A percentile compares a stretch with the other conserved stretches of the same genome.
These are phyloP conservation scores for Naganishia liquefaciens DNA, from an alignment of 1,284 basidiomycete genomes.

Conservation along the genomic window DNA sequence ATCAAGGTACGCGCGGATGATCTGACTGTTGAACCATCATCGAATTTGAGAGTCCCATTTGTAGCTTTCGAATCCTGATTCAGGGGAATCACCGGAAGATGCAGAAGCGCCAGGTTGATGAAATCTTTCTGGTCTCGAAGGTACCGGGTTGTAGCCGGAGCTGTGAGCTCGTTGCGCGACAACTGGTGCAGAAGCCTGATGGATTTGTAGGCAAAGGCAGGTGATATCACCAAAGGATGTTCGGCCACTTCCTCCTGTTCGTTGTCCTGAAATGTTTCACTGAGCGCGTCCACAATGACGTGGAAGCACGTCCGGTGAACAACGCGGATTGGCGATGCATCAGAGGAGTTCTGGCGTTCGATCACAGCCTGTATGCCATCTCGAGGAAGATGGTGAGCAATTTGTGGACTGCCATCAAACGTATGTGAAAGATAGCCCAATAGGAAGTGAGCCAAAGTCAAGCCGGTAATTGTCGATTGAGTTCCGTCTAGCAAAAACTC, in stretches of 20 bases:
- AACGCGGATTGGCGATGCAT: conserved; percentile 64
- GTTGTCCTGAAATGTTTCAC: conserved; percentile 63
- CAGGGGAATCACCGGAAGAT: conserved; percentile 59
- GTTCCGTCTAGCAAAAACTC: conserved; percentile 83
- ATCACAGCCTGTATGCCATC: conserved; percentile 66
- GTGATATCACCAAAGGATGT: conserved; percentile 53
- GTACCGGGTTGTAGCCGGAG: conserved; percentile 79
- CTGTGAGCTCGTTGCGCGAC: conserved; percentile 80
- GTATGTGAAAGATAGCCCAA: conserved; percentile 67
- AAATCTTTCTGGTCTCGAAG: conserved; percentile 86
- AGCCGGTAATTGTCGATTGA: conserved; percentile 63
- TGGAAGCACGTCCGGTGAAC: conserved; percentile 70
- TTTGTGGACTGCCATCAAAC: conserved; percentile 54
- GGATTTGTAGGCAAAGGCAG: conserved; percentile 80
- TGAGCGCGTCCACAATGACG: conserved; percentile 75
- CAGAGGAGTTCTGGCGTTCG: conserved; percentile 41
- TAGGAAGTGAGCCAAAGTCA: conserved; percentile 87
- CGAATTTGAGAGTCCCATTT: conserved; percentile 68
- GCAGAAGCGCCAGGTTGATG: conserved; percentile 62
- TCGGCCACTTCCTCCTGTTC: conserved; percentile 42
- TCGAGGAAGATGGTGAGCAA: conserved; percentile 53
- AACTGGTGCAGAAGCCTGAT: conserved; percentile 83
- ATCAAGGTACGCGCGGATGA: conserved; percentile 73
- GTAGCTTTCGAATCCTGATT: conserved; percentile 56
- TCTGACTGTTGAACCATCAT: conserved; percentile 68